Evolutionary conservation across 768 basidiomycete species (phyloP).

Genomic region (Hericium rajendrae): DNA sequence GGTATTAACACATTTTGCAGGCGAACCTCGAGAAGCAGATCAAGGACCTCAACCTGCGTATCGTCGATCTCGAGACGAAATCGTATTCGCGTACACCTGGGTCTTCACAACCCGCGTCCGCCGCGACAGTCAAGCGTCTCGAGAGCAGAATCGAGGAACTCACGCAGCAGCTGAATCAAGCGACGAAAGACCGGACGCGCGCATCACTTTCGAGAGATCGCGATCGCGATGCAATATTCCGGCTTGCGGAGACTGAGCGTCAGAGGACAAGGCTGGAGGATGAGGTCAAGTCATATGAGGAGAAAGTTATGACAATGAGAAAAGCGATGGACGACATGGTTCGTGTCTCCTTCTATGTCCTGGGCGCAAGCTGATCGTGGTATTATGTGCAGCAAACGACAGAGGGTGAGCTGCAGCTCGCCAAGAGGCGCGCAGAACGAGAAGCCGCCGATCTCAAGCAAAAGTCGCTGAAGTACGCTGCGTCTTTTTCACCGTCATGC

Average conservation of each 20-base stretch:
- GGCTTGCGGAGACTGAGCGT: conserved; percentile 52
- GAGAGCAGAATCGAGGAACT: conserved; percentile 71
- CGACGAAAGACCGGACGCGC: conserved; percentile 34
- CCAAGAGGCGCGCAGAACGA: conserved; percentile 67
- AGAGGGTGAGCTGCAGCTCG: conserved; percentile 56
- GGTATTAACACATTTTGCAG: conserved; percentile 27
- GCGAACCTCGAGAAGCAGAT: conserved; percentile 77
- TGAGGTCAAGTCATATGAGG: conserved; percentile 50
- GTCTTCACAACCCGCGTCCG: conserved; percentile 31
- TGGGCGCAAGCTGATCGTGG: conserved; percentile 1
- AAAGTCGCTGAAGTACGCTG: conserved; percentile 51
- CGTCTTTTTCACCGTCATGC: background rate
- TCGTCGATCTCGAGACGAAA: conserved; percentile 76
- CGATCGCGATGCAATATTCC: conserved; percentile 42
- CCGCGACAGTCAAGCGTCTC: conserved; percentile 42
- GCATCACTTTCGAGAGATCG: conserved; percentile 29
- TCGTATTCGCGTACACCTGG: conserved; percentile 54
- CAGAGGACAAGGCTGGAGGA: conserved; percentile 55
- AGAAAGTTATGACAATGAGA: conserved; percentile 47
- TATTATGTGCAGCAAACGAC: conserved; percentile 47
- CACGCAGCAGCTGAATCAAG: conserved; percentile 44
- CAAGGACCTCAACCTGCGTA: conserved; percentile 74
- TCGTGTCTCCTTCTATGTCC: conserved; percentile 17
- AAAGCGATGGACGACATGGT: conserved; percentile 55
- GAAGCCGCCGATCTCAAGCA: conserved; percentile 70